Conservation (phyloP, 352 stramenopile genomes). For the Saprolegnia diclina region DNA sequence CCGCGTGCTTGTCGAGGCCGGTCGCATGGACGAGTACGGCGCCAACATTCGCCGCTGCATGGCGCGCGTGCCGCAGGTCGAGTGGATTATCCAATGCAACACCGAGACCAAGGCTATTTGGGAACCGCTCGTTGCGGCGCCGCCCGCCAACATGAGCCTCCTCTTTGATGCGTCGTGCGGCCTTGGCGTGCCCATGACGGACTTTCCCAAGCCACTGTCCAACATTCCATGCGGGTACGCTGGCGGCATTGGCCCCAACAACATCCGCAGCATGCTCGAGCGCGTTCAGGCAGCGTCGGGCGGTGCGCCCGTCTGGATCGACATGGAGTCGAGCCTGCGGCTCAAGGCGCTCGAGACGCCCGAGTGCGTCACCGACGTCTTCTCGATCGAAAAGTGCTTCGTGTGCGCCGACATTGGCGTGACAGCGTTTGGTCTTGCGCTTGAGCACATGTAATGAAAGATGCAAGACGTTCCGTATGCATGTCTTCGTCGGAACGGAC, state of each 20-base stretch:
- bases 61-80: constrained; percentile 35
- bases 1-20: constrained; percentile 32
- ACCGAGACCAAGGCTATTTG: constrained; percentile 58
- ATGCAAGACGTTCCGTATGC: background rate
- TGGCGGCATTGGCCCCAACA: constrained; percentile 60
- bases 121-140: constrained; percentile 30
- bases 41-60: constrained; percentile 37
- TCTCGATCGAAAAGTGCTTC: constrained; percentile 23
- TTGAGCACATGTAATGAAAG: background rate
- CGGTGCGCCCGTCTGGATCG: constrained; percentile 56
- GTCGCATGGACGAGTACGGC: constrained; percentile 32
- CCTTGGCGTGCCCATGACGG: constrained; percentile 39
- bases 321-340: constrained; percentile 75
- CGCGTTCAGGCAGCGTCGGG: constrained; percentile 31
- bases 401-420: background rate
- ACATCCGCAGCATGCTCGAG: constrained; percentile 42
- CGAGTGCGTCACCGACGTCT: background rate
- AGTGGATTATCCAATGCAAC: constrained; percentile 81
- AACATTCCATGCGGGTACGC: constrained; percentile 56
- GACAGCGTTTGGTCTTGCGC: background rate
- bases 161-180: constrained; percentile 74
- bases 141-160: constrained; percentile 54
- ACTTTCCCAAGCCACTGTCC: constrained; percentile 34
- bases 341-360: background rate
- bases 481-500: too few species aligned